phyloP scores from a whole-genome alignment of 2,329 filamentous ascomycete species.

The Alternaria ventricosa region DNA sequence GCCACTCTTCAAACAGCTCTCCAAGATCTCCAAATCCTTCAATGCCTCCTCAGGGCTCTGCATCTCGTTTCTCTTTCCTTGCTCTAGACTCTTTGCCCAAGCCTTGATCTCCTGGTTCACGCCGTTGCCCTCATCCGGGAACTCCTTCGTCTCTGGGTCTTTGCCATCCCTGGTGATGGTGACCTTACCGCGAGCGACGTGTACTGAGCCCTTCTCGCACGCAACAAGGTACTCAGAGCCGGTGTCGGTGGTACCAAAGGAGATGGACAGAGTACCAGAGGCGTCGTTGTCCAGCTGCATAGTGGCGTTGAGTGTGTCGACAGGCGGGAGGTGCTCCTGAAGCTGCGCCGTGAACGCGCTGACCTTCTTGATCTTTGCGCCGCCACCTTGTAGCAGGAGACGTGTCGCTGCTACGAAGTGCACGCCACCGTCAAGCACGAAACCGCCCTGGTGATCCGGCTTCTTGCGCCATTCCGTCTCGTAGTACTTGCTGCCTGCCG shows the following conservation, averaged over 20 bases:
- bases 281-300: conserved; percentile 62
- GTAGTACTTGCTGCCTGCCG: conserved; percentile 61
- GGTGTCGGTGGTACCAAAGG: conserved; percentile 63
- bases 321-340: conserved; percentile 65
- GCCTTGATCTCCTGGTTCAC: conserved; percentile 67
- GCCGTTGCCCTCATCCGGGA: conserved; percentile 58
- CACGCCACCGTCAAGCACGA: conserved; percentile 77
- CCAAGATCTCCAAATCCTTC: conserved; percentile 64
- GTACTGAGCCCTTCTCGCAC: conserved; percentile 64
- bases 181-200: conserved; percentile 54
- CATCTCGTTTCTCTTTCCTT: conserved; percentile 57
- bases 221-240: conserved; percentile 64
- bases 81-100: conserved; percentile 63
- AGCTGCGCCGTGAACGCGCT: conserved; percentile 63
- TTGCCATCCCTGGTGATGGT: conserved; percentile 25
- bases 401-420: conserved; percentile 72
- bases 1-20: conserved; percentile 51
- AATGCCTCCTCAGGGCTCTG: conserved; percentile 66
- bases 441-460: conserved; percentile 76
- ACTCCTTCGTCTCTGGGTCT: conserved; percentile 51
- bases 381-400: conserved; percentile 58
- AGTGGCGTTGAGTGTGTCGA: conserved; percentile 70
- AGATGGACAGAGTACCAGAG: conserved; percentile 64
- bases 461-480: conserved; percentile 69
- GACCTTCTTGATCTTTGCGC: conserved; percentile 56